Percentiles rank a stretch among this genome's conserved stretches.
phyloP scores from a whole-genome alignment of 2,329 filamentous ascomycete species.

The Ceratocystis colombiana region DNA sequence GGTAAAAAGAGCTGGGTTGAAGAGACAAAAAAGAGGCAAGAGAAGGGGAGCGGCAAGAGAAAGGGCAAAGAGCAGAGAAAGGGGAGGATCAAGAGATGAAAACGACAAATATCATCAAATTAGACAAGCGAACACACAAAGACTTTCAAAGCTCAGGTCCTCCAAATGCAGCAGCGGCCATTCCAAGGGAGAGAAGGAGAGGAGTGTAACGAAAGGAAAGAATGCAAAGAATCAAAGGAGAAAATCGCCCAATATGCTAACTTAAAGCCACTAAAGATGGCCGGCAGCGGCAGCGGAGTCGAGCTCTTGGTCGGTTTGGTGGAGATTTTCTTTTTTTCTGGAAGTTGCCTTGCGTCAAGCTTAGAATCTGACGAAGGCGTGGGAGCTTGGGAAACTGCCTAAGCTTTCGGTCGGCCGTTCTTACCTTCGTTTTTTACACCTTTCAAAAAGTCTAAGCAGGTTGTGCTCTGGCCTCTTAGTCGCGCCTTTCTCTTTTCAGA shows the following conservation, averaged over 20 bases:
- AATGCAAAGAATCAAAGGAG: background rate
- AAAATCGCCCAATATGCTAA: background rate
- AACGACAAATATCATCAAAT: background rate
- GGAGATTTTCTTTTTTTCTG: background rate
- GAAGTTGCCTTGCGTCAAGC: background rate
- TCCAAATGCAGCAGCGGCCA: background rate
- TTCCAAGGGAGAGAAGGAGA: background rate
- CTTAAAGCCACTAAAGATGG: background rate
- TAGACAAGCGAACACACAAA: background rate
- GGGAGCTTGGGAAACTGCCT: slow-evolving; percentile 2
- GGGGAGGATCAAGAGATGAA: background rate
- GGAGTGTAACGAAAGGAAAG: background rate
- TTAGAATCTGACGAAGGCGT: background rate
- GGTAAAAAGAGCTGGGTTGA: background rate
- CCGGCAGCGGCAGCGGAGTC: background rate
- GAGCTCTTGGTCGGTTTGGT: background rate
- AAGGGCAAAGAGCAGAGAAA: background rate
- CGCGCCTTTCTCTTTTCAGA: background rate
- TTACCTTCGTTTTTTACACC: background rate
- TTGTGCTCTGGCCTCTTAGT: slow-evolving; percentile 1
- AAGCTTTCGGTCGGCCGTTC: background rate
- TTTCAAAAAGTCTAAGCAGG: background rate
- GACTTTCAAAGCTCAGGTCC: background rate
- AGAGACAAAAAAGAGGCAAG: background rate
- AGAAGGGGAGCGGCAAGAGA: background rate